Percentiles rank a stretch among this genome's conserved stretches.
Evolutionary conservation across 2,329 filamentous ascomycete species (phyloP).

Genomic region (Apiospora saccharicola): DNA sequence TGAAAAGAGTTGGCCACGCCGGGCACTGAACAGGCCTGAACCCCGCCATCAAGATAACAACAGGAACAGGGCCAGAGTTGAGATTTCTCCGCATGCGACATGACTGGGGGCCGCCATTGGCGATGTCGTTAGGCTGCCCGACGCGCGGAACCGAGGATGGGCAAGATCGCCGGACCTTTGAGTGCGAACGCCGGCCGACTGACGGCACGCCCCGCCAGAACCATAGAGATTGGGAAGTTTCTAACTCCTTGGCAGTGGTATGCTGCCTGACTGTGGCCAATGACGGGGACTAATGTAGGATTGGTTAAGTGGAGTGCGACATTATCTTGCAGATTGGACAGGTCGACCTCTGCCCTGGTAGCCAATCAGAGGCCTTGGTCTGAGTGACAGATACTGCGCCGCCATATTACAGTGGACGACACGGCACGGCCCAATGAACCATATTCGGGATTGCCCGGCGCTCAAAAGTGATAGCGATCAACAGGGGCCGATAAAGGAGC

Average conservation of each 20-base stretch:
- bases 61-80: not conserved
- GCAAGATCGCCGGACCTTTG: slow-evolving; percentile 1
- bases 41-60: not conserved
- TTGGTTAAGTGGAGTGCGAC: not conserved
- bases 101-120: not conserved
- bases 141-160: not conserved
- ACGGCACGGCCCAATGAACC: not conserved
- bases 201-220: not conserved
- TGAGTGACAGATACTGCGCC: not conserved
- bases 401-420: not conserved
- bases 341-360: not conserved
- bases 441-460: not conserved
- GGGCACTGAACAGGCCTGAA: not conserved
- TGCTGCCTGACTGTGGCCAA: not conserved
- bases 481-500: slow-evolving; percentile 5
- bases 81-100: not conserved
- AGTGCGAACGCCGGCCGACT: not conserved
- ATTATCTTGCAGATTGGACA: slow-evolving; percentile 1
- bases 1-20: not conserved
- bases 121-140: not conserved
- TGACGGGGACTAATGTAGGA: not conserved
- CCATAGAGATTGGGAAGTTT: not conserved
- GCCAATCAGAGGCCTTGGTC: not conserved
- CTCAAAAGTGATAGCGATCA: not conserved
- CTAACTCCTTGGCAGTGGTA: not conserved